Evolutionary conservation across 495 filamentous ascomycete genomes (phyloP), one percentile per base, ranked within the genome.

Genomic region (Gamarada debralockiae): DNA sequence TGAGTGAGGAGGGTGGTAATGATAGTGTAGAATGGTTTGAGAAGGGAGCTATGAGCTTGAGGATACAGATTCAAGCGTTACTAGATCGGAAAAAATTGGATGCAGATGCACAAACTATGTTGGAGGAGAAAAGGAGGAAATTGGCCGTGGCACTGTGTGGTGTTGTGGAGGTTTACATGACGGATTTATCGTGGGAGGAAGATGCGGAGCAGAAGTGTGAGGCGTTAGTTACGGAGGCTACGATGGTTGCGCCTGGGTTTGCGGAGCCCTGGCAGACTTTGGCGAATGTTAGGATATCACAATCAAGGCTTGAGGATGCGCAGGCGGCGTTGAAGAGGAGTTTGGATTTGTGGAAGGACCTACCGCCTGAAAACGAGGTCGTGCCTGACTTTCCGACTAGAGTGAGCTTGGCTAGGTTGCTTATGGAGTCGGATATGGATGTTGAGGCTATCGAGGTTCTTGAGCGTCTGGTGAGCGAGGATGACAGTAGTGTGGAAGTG

Each of bases 151-250:
- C 91, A 3, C 76, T 99, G 23, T 97, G 95, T 68, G 87, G 85
- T 2, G 83, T 96, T 49, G 81, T 87, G 0, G 95, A 99, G 67
- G 86, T 97, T 27, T 97, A 96, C 66, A 99, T 99, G 95, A 97
- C 91, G 24, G 95, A 99, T 73, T 77, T 99, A 55, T 74, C 87
- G 21, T 95, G 89, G 88, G 90, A 95, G 66, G 82, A 84, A 42
- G 89, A 95, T 57, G 92, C 91, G 1, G 95, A 97, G 67, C 67
- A 74, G 39, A 75, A 82, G 47, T 97, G 95, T 73, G 92, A 97
- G 65, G 65, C 76, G 2, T 78, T 93, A 38, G 84, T 96, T 44
- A 90, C 89, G 5, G 90, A 97, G 66, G 95, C 95, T 8, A 79
- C 91, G 14, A 66, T 90, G 36, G 74, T 90, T 15, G 83, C 81